Evolutionary conservation across 1,284 basidiomycete species (phyloP), one percentile per base, ranked within the genome.

Genomic region (Austroboletus niveus): DNA sequence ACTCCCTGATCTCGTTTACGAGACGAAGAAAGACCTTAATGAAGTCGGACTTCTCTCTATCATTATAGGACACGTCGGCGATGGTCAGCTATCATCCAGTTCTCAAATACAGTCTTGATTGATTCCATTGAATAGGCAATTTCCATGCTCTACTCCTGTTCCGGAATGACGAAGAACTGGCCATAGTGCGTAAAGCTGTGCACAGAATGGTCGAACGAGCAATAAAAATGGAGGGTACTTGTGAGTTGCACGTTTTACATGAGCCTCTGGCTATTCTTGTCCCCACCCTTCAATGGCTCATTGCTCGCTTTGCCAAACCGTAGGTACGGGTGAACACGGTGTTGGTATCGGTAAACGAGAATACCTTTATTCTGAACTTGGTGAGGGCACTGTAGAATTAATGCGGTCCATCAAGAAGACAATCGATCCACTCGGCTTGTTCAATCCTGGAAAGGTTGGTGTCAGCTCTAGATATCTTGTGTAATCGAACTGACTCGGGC

Each of bases 311-410:
- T 35, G 30, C 38, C 31, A 24, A 6, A n/a, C 34, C n/a, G 7
- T 49, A 85, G 81, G 84, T 61, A 87, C 86, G 0, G 92, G 92
- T 10, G 92, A 94, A 65, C 92, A 94, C 64, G 92, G 92, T 1
- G 89, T 95, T 8, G 92, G 92, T 0, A 73, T 93, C n/a, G 91
- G 89, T 12, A 94, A 94, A 74, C 82, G 79, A 56, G 78, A 82
- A 54, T 89, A 81, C 57, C 76, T 95, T 31, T 75, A 82, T 35
- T 78, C 84, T 51, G 93, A 95, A 65, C 78, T 96, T 0, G 92
- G 93, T 0, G 74, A 76, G 38, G 90, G 88, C 0, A 96, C 93
- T 0, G 87, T 94, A 12, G 79, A 82, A 52, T 69, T 95, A 24
- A 95, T 96, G 93, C 86, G 87, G 73, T 80, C 79, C 6, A 80